Conservation (phyloP, 164 flowering plant genomes). For the Vitis vinifera region ASM3070453v1 NC_081820.1:26996501-26997000, state of each 20-base stretch:
- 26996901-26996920: constrained; percentile 46
- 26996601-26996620: constrained; percentile 56
- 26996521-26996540: constrained; percentile 67
- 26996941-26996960: constrained; percentile 61
- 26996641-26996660: constrained; percentile 53
- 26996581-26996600: constrained; percentile 80
- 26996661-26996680: constrained; percentile 76
- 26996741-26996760: constrained; percentile 68
- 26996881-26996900: constrained; percentile 39
- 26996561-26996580: constrained; percentile 70
- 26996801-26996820: constrained; percentile 74
- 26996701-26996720: constrained; percentile 77
- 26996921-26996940: constrained; percentile 59
- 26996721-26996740: constrained; percentile 70
- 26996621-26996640: constrained; percentile 29
- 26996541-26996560: constrained; percentile 76
- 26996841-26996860: constrained; percentile 62
- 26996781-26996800: constrained; percentile 85
- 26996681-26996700: constrained; percentile 95
- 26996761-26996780: constrained; percentile 75
- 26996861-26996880: constrained; percentile 45
- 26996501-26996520: constrained; percentile 8
- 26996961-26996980: constrained; percentile 73
- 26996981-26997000: constrained; percentile 24
- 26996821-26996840: constrained; percentile 62